phyloP scores from a whole-genome alignment of 1,139 yeast genomes.

The Pichia sp. region DNA sequence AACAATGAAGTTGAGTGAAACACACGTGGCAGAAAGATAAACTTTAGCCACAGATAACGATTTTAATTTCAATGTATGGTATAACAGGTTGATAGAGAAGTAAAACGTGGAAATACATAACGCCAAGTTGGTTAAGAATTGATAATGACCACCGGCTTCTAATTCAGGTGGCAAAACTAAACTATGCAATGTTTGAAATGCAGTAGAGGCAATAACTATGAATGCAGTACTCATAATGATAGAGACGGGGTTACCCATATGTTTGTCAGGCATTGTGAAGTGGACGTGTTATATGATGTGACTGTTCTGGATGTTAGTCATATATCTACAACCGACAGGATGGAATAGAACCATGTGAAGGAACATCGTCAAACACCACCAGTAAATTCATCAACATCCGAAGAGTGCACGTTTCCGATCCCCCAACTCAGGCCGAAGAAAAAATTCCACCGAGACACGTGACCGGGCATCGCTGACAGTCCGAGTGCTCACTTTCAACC shows the following conservation, averaged over 20 bases:
- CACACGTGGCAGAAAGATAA: conserved; percentile 47
- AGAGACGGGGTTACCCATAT: background rate
- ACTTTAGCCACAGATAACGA: conserved; percentile 36
- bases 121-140: conserved; percentile 65
- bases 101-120: conserved; percentile 47
- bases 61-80: conserved; percentile 35
- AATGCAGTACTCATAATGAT: conserved; percentile 3
- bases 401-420: background rate
- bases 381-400: no score
- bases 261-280: background rate
- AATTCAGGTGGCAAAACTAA: conserved; percentile 48
- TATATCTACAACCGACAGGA: no score
- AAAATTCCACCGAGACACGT: background rate
- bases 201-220: conserved; percentile 5
- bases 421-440: no score
- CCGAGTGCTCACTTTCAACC: background rate
- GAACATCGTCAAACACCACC: no score
- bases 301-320: no score
- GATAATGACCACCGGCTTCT: conserved; percentile 59
- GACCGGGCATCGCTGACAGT: background rate
- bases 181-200: conserved; percentile 19
- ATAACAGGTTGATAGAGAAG: conserved; percentile 40
- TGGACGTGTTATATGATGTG: background rate
- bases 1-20: conserved; percentile 59
- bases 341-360: no score